Evolutionary conservation across 805 yeast genomes (phyloP), one percentile per base, ranked within the genome.

Genomic region (Wickerhamomyces strasburgensis): DNA sequence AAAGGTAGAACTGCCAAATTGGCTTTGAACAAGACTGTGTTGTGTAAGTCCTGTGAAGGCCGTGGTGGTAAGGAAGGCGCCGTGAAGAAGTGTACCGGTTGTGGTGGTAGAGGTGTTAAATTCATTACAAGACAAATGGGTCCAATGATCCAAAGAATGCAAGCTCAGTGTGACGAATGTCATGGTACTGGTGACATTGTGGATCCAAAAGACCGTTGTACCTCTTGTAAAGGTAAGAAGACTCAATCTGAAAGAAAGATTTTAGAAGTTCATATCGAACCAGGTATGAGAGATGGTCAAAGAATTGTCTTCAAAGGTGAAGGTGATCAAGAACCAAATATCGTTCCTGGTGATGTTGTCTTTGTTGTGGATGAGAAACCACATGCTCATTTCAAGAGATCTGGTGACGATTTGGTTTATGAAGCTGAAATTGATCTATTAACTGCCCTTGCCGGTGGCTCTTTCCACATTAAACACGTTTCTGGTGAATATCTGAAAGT

Each of bases 91-190:
- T 93, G 99, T 79, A 48, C 78, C 35, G 61, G 78, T 27, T 93
- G 99, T 80, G 75, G 77, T 58, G 99, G 99, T 65, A 73, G 75
- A 54, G 99, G 99, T 75, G 67, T 82, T 63, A 85, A 78, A 65
- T 82, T 90, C 49, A 83, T 88, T 49, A 86, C 96, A 36, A 84
- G 95, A 71, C 98, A 93, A 68, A 89, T 93, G 96, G 99, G 99
- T 53, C 96, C 96, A 49, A 87, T 93, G 89, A 84, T 93, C 57
- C 99, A 93, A 72, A 84, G 96, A 73, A 85, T 85, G 78, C 98
- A 93, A 70, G 79, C 94, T 31, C 80, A 78, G 37, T 93, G 99
- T 83, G 90, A 84, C 51, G 80, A 66, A 42, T 93, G 99, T 79
- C 67, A 78, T 49, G 98, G 98, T 60, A 72, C 82, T 42, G 99